A percentile compares a stretch with the other conserved stretches of the same genome.
Evolutionary conservation across 305 asterid genomes (phyloP).

Genomic region (Solanum hybrid): DNA sequence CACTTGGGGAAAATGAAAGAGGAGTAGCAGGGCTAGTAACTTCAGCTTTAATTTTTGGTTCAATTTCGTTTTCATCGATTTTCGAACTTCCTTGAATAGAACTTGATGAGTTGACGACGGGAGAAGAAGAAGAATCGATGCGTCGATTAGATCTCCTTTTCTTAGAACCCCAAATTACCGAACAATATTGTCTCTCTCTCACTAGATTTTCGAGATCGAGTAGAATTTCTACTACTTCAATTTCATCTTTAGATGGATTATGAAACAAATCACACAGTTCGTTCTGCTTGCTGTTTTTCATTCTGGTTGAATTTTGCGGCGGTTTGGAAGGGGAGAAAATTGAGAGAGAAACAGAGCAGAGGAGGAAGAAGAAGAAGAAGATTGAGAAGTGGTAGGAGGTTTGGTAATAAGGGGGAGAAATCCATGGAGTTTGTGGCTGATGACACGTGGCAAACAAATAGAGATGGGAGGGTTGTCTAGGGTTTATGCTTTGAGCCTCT

Average conservation of each 20-base stretch:
- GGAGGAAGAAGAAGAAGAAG: neutral
- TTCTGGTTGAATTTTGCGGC: neutral
- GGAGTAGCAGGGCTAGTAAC: conserved; percentile 50
- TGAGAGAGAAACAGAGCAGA: neutral
- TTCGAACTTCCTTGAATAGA: neutral
- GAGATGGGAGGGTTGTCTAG: conserved; percentile 28
- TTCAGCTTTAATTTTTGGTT: conserved; percentile 15
- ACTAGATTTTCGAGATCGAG: conserved; percentile 18
- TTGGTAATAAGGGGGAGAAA: conserved; percentile 12
- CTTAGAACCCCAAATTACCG: conserved; percentile 21
- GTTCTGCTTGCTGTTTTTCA: conserved; percentile 16
- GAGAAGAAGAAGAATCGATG: neutral
- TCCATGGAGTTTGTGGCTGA: conserved; percentile 28
- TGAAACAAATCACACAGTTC: neutral
- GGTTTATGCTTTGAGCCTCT: conserved; percentile 14
- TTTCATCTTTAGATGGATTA: conserved; percentile 21
- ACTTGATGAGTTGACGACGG: neutral
- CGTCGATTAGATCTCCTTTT: conserved; percentile 29
- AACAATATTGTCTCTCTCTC: conserved; percentile 6
- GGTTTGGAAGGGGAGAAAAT: neutral
- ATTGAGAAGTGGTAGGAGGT: neutral
- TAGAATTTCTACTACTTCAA: conserved; percentile 22
- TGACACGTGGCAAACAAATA: conserved; percentile 41
- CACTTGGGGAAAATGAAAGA: conserved; percentile 27
- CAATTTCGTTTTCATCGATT: neutral